phyloP scores from a whole-genome alignment of 2,329 filamentous ascomycete species.

The Nakataea oryzae region DNA sequence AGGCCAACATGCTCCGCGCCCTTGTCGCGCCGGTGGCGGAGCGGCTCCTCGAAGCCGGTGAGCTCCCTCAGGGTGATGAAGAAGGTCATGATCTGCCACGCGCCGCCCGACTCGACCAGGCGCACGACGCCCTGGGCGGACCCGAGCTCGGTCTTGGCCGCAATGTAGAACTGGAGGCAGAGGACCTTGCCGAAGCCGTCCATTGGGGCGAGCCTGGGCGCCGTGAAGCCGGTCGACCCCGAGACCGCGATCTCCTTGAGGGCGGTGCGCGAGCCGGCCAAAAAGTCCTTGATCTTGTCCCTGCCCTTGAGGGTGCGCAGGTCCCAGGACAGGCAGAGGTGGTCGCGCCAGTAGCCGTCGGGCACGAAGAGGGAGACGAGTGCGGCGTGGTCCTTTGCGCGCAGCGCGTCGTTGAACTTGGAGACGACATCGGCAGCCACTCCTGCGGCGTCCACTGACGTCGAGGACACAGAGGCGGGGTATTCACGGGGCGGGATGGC shows the following conservation, averaged over 20 bases:
- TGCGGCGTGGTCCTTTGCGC: conserved; percentile 19
- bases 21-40: conserved; percentile 33
- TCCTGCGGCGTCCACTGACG: conserved; percentile 21
- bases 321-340: conserved; percentile 45
- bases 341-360: conserved; percentile 47
- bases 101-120: conserved; percentile 29
- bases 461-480: conserved; percentile 18
- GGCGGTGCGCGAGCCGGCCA: conserved; percentile 23
- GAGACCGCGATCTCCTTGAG: conserved; percentile 35
- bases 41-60: conserved; percentile 37
- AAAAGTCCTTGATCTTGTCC: conserved; percentile 25
- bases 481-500: conserved; percentile 39
- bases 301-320: conserved; percentile 39
- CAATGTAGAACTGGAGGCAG: conserved; percentile 47
- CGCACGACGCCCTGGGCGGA: conserved; percentile 44
- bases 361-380: conserved; percentile 28
- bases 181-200: conserved; percentile 36
- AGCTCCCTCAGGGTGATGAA: conserved; percentile 49
- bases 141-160: conserved; percentile 41
- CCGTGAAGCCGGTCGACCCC: conserved; percentile 27
- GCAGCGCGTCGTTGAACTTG: conserved; percentile 28
- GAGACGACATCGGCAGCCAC: conserved; percentile 26
- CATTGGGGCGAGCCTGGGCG: conserved; percentile 32
- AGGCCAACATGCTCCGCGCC: conserved; percentile 47
- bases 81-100: conserved; percentile 54